A percentile compares a stretch with the other conserved stretches of the same genome.
These are phyloP conservation scores for Typha latifolia DNA, from an alignment of 176 grass and related monocot species.

Conservation along the genomic window DNA sequence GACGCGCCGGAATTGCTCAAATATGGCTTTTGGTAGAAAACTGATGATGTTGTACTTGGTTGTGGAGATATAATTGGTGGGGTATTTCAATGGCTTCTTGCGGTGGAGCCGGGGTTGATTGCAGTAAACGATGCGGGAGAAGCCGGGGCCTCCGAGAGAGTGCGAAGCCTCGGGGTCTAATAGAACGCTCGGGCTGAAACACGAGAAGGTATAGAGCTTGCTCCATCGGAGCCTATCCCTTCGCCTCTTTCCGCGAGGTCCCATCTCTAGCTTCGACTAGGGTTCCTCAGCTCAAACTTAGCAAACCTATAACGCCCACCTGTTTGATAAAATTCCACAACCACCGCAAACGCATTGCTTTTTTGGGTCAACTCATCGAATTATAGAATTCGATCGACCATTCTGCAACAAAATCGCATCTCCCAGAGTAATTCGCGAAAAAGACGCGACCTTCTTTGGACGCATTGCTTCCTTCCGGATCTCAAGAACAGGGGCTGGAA, in stretches of 20 bases:
- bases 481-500: neutral
- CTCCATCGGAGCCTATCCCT: constrained; percentile 79
- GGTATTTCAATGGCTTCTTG: constrained; percentile 71
- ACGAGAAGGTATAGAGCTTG: constrained; percentile 91
- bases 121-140: constrained; percentile 80
- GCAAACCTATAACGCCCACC: neutral
- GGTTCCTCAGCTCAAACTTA: constrained; percentile 20
- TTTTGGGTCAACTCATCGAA: too few relatives aligned
- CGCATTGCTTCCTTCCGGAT: neutral
- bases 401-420: neutral
- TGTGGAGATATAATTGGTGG: constrained; percentile 80
- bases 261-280: constrained; percentile 29
- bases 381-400: too few relatives aligned
- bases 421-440: neutral
- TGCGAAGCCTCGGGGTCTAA: constrained; percentile 8
- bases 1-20: constrained; percentile 93
- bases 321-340: too few relatives aligned
- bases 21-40: constrained; percentile 93
- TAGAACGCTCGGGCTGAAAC: constrained; percentile 29
- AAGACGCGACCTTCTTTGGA: neutral
- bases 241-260: constrained; percentile 34
- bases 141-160: constrained; percentile 58
- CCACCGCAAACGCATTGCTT: too few relatives aligned
- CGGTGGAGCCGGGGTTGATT: constrained; percentile 55
- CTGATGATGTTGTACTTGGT: constrained; percentile 96